Percentiles rank a stretch among this genome's conserved stretches.
Evolutionary conservation across 2,329 filamentous ascomycete genomes (phyloP).

Genomic region (Fusarium guadeloupense): DNA sequence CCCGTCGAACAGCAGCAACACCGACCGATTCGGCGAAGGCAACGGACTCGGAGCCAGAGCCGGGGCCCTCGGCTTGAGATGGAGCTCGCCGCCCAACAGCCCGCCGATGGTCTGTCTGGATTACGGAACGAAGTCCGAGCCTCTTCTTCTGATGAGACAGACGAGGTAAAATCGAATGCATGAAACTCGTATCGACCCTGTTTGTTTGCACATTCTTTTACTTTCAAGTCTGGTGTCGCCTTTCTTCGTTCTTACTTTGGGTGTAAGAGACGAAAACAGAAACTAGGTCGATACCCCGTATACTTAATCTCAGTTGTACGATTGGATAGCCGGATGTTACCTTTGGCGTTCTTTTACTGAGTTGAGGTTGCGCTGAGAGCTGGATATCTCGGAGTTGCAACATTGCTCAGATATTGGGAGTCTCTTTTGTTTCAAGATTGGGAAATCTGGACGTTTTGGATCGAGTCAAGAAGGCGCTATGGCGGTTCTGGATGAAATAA

Average conservation of each 20-base stretch:
- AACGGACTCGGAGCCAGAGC: conserved; percentile 52
- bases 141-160: conserved; percentile 34
- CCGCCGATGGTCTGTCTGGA: conserved; percentile 45
- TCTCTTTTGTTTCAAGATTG: conserved; percentile 9
- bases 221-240: background rate
- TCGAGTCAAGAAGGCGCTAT: conserved; percentile 5
- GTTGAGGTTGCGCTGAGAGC: conserved; percentile 17
- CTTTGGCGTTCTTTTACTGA: conserved; percentile 3
- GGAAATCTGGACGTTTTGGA: background rate
- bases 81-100: conserved; percentile 40
- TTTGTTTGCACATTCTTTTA: background rate
- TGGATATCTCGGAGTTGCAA: conserved; percentile 32
- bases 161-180: conserved; percentile 21
- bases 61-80: conserved; percentile 47
- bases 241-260: background rate
- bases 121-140: conserved; percentile 50
- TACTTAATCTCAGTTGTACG: conserved; percentile 28
- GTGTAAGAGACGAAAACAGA: conserved; percentile 18
- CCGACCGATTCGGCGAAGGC: conserved; percentile 46
- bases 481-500: conserved; percentile 4
- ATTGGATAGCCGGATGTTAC: conserved; percentile 21
- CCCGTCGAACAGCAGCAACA: conserved; percentile 46
- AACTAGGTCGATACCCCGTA: conserved; percentile 27
- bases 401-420: conserved; percentile 16
- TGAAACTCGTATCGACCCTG: conserved; percentile 2